A percentile compares a stretch with the other conserved stretches of the same genome.
Conservation (phyloP, 202 grass and related monocot genomes). For the Digitaria exilis region DNA sequence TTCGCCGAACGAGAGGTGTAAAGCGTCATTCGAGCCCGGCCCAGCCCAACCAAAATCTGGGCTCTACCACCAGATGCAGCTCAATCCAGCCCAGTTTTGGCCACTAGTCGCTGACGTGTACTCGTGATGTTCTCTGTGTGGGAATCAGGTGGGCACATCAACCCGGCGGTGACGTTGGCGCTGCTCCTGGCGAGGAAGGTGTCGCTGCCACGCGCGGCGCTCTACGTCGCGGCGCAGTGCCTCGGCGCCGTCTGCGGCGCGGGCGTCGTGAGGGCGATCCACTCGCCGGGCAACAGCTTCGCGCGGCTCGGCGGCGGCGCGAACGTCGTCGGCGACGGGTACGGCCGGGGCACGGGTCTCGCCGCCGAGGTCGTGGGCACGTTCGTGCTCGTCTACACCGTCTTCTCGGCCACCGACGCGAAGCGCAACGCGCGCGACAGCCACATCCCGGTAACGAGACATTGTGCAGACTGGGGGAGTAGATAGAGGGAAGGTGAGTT, state of each 20-base stretch:
- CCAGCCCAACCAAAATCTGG: not conserved
- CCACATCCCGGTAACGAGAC: conserved; percentile 28
- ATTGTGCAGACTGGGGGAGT: too few relatives aligned
- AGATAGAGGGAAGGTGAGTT: too few relatives aligned
- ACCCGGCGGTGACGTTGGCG: conserved; percentile 54
- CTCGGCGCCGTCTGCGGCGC: conserved; percentile 45
- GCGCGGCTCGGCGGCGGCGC: conserved; percentile 3
- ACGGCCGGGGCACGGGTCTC: conserved; percentile 23
- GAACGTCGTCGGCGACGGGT: conserved; percentile 4
- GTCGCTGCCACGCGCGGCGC: conserved; percentile 39
- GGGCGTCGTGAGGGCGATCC: conserved; percentile 40
- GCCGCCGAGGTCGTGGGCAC: conserved; percentile 46
- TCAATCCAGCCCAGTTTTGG: not conserved
- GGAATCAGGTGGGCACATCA: conserved; percentile 50
- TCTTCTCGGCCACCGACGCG: conserved; percentile 47
- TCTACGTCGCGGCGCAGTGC: conserved; percentile 48
- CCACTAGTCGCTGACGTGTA: not conserved
- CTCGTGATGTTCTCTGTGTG: too few relatives aligned
- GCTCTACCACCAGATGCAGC: not conserved
- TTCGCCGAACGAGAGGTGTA: too few relatives aligned
- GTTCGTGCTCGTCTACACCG: conserved; percentile 50
- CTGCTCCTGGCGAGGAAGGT: conserved; percentile 50
- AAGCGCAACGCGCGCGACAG: conserved; percentile 47
- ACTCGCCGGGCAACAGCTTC: not conserved
- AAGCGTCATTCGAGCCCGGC: not conserved